Percentiles rank a stretch among this genome's conserved stretches.
phyloP scores from a whole-genome alignment of 129 eudicot genomes.

The Tagetes patula region DNA sequence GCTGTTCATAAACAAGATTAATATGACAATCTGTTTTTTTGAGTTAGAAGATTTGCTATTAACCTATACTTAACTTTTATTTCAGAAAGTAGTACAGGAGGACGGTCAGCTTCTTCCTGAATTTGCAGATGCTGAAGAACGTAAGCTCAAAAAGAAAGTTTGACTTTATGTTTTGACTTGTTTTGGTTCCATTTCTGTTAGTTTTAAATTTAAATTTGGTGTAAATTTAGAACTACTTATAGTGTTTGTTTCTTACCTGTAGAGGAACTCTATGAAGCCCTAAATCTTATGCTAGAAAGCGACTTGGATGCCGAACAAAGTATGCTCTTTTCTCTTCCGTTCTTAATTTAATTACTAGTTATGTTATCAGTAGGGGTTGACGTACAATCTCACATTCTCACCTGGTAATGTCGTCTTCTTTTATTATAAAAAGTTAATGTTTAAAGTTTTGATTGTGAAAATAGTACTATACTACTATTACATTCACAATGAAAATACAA shows the following conservation, averaged over 20 bases:
- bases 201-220: slow-evolving; percentile 17
- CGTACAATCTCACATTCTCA: neutral
- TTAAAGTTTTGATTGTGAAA: neutral
- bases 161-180: slow-evolving; percentile 1
- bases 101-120: slow-evolving; percentile 84
- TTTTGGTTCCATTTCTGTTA: neutral
- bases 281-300: slow-evolving; percentile 87
- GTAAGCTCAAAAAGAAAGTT: slow-evolving; percentile 45
- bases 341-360: neutral
- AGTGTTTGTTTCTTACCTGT: slow-evolving; percentile 41
- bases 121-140: slow-evolving; percentile 87
- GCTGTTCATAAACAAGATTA: neutral
- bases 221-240: slow-evolving; percentile 18
- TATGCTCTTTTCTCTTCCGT: slow-evolving; percentile 36
- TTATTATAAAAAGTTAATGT: neutral
- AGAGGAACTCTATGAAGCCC: slow-evolving; percentile 84
- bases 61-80: slow-evolving; percentile 21
- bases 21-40: neutral
- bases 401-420: neutral
- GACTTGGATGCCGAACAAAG: slow-evolving; percentile 67
- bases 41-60: neutral
- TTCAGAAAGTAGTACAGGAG: slow-evolving; percentile 74
- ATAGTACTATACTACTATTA: neutral
- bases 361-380: neutral
- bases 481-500: neutral